These are phyloP conservation scores for Trichoderma gamsii DNA, from an alignment of 495 filamentous ascomycete genomes.

Conservation along the genomic window DNA sequence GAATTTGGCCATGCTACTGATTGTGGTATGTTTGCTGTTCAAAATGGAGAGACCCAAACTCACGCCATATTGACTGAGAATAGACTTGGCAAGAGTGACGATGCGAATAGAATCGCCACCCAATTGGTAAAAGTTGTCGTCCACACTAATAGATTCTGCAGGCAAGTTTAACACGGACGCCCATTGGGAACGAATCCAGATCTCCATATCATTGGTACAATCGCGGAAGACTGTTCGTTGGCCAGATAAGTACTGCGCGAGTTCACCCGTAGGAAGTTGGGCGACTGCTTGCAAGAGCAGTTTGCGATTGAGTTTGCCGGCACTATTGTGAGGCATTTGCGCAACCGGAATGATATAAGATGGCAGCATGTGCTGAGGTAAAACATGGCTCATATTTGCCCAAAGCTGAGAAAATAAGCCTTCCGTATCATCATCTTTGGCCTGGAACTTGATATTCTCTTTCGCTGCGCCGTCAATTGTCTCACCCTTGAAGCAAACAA, in stretches of 20 bases:
- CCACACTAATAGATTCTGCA: not conserved
- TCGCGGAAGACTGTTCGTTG: not conserved
- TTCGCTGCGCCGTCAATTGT: not conserved
- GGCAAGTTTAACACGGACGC: not conserved
- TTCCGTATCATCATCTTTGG: not conserved
- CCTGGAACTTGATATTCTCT: not conserved
- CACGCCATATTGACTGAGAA: not conserved
- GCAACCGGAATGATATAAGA: slow-evolving; percentile 51
- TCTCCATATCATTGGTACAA: not conserved
- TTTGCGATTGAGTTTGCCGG: slow-evolving; percentile 1
- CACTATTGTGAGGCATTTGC: slow-evolving; percentile 51
- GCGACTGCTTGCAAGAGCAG: not conserved
- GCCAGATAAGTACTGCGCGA: not conserved
- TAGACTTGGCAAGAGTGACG: not conserved
- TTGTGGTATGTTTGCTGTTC: slow-evolving; percentile 1
- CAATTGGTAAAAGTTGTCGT: slow-evolving; percentile 9
- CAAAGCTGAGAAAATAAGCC: not conserved
- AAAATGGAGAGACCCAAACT: not conserved
- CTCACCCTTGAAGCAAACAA: slow-evolving; percentile 23
- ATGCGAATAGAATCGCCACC: slow-evolving; percentile 25
- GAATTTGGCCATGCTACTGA: not conserved
- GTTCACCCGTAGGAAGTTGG: not conserved
- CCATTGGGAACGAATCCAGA: not conserved
- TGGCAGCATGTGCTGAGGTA: slow-evolving; percentile 52
- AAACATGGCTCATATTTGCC: not conserved